Base-by-base conservation (phyloP, 805 yeast genomes). In the Wickerhamiella brachini region DNA sequence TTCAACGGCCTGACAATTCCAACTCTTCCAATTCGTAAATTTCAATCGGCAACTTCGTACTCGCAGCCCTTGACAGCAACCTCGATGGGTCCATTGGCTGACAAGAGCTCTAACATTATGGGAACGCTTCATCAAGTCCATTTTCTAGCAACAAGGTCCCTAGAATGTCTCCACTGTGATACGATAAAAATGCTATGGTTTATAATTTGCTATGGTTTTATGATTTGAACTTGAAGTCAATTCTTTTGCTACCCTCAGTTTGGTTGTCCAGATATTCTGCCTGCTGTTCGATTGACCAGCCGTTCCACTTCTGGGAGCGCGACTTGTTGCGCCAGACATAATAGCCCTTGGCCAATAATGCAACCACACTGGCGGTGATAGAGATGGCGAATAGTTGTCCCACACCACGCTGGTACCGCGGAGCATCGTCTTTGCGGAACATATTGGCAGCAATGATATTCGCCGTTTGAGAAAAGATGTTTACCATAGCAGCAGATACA, bases 401-500 rank as follows among this genome's bases (percentile, higher is more conserved):
- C 54, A 82, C 80, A 43, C 88, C 90, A 22, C 73, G 64, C 43
- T 71, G 71, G 59, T 83, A 83, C 34, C 71, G 59, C 1, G 88
- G 89, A 43, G 66, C 67, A 60, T 83, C 89, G 44, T 71, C 73
- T 1, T 62, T 61, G 47, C 80, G 64, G 63, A 82, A 83, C 6
- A 83, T 71, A 57, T 81, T 76, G 8, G 79, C 67, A 2, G 78
- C 66, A 9, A 76, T 66, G 47, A 83, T 78, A 17, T 69, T 63
- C 1, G 79, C 82, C 0, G 77, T 68, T 60, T 83, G 88, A 0
- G 77, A 77, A 61, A 72, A 74, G 71, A 81, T 79, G 58, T 81
- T 83, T 59, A 77, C 80, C 45, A 82, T 52, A 0, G 87, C 79
- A 0, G 85, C 77, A 15, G 82, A 73, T 4, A 82, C 79, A 0